Evolutionary conservation across 2,329 filamentous ascomycete species (phyloP).

Genomic region (Cordyceps farinosa): DNA sequence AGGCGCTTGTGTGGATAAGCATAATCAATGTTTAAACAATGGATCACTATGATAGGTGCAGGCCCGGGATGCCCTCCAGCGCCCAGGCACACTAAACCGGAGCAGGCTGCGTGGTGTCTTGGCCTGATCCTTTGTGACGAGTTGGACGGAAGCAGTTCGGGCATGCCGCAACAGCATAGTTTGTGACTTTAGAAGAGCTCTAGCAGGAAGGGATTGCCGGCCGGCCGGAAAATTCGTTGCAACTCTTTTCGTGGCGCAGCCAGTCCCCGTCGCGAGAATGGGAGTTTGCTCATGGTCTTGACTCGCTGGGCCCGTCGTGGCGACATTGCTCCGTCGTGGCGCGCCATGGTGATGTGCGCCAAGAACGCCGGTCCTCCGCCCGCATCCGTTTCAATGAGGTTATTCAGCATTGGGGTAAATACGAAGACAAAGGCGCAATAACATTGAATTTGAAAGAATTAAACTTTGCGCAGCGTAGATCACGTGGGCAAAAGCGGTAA

Average conservation of each 20-base stretch:
- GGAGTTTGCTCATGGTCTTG: background rate
- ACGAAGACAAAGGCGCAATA: background rate
- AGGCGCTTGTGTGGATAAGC: constrained; percentile 15
- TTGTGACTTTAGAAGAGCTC: background rate
- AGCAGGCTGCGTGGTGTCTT: background rate
- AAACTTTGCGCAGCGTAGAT: no score
- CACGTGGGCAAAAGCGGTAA: no score
- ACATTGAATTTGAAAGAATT: no score
- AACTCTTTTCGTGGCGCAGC: background rate
- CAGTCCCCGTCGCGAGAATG: no score
- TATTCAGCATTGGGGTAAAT: background rate
- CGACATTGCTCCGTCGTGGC: background rate
- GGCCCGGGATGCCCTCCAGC: background rate
- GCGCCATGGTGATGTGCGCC: background rate
- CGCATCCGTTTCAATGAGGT: background rate
- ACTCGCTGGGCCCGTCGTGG: background rate
- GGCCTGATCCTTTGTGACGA: background rate
- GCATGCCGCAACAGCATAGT: background rate
- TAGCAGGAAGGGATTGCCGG: no score
- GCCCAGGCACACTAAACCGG: constrained; percentile 1
- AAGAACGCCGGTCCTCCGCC: background rate
- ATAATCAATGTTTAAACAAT: constrained; percentile 7
- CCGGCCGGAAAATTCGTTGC: background rate
- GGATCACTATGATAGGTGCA: constrained; percentile 1
- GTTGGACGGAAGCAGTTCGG: background rate